phyloP scores from a whole-genome alignment of 139 green algal genomes.

The Helicosporidium sp. region DNA sequence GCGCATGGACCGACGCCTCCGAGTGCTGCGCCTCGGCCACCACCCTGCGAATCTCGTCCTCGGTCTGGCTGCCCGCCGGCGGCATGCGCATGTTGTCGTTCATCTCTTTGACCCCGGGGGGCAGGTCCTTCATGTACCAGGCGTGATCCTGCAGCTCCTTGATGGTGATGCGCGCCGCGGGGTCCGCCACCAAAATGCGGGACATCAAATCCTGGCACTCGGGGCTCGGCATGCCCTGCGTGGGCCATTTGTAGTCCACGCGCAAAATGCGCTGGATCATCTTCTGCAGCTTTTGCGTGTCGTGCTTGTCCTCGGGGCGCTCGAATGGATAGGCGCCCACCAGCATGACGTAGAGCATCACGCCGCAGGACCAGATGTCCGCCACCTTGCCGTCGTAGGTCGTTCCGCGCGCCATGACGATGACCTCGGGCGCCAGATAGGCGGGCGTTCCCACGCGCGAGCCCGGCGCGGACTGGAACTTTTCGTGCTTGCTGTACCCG shows the following conservation, averaged over 20 bases:
- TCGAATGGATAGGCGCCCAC: slow-evolving; percentile 89
- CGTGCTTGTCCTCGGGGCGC: slow-evolving; percentile 60
- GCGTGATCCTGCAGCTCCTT: slow-evolving; percentile 45
- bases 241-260: slow-evolving; percentile 56
- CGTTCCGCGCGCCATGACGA: slow-evolving; percentile 62
- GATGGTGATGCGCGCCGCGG: slow-evolving; percentile 58
- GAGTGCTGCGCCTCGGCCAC: slow-evolving; percentile 13
- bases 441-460: slow-evolving; percentile 86
- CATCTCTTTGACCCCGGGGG: slow-evolving; percentile 60
- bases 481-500: slow-evolving; percentile 55
- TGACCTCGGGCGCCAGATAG: slow-evolving; percentile 92
- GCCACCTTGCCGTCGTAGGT: slow-evolving; percentile 78
- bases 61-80: slow-evolving; percentile 13
- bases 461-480: slow-evolving; percentile 51
- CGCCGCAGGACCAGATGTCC: slow-evolving; percentile 92
- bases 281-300: slow-evolving; percentile 49
- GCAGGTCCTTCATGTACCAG: slow-evolving; percentile 80
- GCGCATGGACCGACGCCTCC: background rate
- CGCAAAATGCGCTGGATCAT: slow-evolving; percentile 59
- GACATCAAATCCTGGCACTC: slow-evolving; percentile 53
- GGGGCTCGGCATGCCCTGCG: slow-evolving; percentile 28
- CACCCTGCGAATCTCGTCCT: slow-evolving; percentile 11
- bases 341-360: slow-evolving; percentile 97
- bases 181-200: slow-evolving; percentile 44
- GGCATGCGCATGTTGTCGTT: slow-evolving; percentile 37